phyloP scores from a whole-genome alignment of 2,329 filamentous ascomycete genomes.

The Penicillium freii region DNA sequence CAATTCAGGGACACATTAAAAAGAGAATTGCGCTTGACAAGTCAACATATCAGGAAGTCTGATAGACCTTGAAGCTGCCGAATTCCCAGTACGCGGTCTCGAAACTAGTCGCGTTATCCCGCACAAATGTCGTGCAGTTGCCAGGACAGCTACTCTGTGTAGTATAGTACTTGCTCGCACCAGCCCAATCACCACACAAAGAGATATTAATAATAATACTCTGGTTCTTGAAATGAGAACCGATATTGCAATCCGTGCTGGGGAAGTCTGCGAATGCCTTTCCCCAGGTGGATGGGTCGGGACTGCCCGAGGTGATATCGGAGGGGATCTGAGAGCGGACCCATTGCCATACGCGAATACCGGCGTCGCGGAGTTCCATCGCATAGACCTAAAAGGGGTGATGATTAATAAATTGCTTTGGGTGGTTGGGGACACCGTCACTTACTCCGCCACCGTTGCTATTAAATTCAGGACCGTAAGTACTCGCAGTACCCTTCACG shows the following conservation, averaged over 20 bases:
- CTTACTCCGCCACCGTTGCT: conserved; percentile 53
- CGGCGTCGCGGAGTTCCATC: conserved; percentile 61
- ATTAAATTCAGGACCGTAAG: conserved; percentile 58
- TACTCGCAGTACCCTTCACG: conserved; percentile 45
- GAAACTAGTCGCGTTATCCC: conserved; percentile 57
- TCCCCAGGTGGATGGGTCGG: conserved; percentile 64
- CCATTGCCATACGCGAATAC: conserved; percentile 65
- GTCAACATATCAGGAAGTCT: conserved; percentile 23
- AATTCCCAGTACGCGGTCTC: conserved; percentile 65
- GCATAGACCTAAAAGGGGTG: conserved; percentile 49
- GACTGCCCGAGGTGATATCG: conserved; percentile 53
- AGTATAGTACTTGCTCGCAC: conserved; percentile 31
- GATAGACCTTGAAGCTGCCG: conserved; percentile 60
- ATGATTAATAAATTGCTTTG: not conserved
- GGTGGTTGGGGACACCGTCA: not conserved
- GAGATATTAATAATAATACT: conserved; percentile 66
- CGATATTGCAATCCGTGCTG: conserved; percentile 59
- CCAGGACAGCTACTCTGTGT: conserved; percentile 44
- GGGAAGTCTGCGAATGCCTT: conserved; percentile 64
- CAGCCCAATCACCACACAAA: conserved; percentile 59
- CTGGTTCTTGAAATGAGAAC: conserved; percentile 61
- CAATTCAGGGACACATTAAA: not conserved
- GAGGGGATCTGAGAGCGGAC: conserved; percentile 49
- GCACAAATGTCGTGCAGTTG: conserved; percentile 58
- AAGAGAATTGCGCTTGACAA: not conserved